Base-by-base conservation (phyloP, 2,329 filamentous ascomycete species). In the Beauveria caledonica region DNA sequence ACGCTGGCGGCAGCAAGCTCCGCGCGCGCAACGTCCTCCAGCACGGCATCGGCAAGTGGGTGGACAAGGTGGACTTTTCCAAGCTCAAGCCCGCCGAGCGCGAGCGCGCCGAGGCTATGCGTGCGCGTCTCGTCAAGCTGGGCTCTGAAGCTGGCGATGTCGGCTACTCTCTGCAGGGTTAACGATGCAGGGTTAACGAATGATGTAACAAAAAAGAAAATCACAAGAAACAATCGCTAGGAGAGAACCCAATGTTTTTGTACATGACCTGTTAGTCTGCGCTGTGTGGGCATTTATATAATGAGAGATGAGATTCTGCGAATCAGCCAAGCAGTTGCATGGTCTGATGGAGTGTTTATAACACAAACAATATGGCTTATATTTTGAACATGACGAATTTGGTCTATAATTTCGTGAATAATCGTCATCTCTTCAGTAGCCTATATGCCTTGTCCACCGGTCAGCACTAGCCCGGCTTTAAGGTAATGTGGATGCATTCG, bases 11-110 rank as follows among this genome's bases (percentile, higher is more conserved):
- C 1, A 81, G 82, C 60, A 70, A 66, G 46, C 73, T 81, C 62
- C 73, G 88, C 61, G 87, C 87, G 56, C 79, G 86, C 64, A 90
- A 90, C 71, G 87, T 91, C 64, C 71, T 91, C 68, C 88, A 91
- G 78, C 88, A 91, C 73, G 88, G 86, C 4, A 78, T 90, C 23
- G 86, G 86, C 4, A 76, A 74, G 48, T 91, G 86, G 86, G 85
- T 88, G 7, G 78, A 77, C 36, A 66, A 75, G 25, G 82, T 83
- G 63, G 79, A 86, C 67, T 83, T 90, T 60, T 73, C 72, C 39
- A 71, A 63, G 15, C 66, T 86, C 62, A 71, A 66, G 7, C 78
- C 75, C 64, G 72, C 66, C 51, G 71, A 75, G 64, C 78, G 75
- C 63, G 67, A 66, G 66, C 75, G 79, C 64, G 87, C 87, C 1